Base-by-base conservation (phyloP, 441 rosid genomes). In the Isatis lusitanica region DNA sequence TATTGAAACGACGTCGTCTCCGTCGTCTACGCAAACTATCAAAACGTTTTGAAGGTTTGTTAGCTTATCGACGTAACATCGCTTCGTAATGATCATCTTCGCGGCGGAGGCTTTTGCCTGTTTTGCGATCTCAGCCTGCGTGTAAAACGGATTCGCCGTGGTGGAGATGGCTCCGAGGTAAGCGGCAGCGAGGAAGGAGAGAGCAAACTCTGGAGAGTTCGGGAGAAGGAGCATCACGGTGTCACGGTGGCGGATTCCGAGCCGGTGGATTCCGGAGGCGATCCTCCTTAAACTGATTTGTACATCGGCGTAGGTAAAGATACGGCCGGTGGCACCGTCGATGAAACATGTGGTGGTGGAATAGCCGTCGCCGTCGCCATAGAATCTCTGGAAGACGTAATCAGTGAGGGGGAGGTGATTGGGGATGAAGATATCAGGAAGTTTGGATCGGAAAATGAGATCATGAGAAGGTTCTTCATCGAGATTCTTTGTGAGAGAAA, bases 381-480 rank as follows among this genome's bases (percentile, higher is more conserved):
- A 70, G 13, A 81, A 42, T 35, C 72, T 84, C 8, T 84, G 63
- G 16, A 86, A 84, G 71, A 81, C 68, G 59, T 77, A 86, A 1
- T 82, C 68, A 28, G 69, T 81, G 30, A 86, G 81, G 69, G 90
- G 79, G 18, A 84, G 84, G 67, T 86, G 87, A 4, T 68, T 73
- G 0, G 90, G 84, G 62, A 86, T 80, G 75, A 18, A 77, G 64
- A 86, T 86, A 44, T 86, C 87, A 0, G 90, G 85, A 33, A 86
- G 85, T 17, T 57, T 86, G 9, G 89, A 86, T 6, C 85, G 78
- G 76, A 50, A 85, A 63, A 81, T 80, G 80, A 74, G 31, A 7
- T 83, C 83, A 31, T 52, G 66, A 69, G 53, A 75, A 58, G 58
- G 51, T 63, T 75, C 79, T 75, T 74, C 43, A 48, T 53, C 74